Evolutionary conservation across 257 asterid species (phyloP).

Genomic region (Haberlea rhodopensis): DNA sequence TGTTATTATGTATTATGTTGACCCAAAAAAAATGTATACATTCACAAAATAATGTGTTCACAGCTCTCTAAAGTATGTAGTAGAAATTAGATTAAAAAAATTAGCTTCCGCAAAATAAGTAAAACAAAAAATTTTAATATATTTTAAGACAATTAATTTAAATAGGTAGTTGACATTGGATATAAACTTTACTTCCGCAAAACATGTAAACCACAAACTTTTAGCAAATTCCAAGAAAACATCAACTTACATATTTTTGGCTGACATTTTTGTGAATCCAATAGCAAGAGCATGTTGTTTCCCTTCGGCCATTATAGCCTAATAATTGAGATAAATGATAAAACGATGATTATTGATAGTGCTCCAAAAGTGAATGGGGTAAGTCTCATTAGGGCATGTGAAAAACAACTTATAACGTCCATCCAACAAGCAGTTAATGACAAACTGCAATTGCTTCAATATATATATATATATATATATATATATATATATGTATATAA

Average conservation of each 20-base stretch:
- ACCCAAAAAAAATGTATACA: not conserved
- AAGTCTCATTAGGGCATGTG: not conserved
- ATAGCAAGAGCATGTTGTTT: conserved; percentile 97
- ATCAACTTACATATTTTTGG: conserved; percentile 79
- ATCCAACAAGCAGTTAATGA: not conserved
- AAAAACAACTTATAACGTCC: not conserved
- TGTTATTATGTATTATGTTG: conserved; percentile 3
- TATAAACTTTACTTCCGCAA: not conserved
- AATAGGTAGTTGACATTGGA: conserved; percentile 31
- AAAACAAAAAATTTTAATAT: conserved; percentile 2
- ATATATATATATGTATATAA: too few species aligned
- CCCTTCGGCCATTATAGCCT: conserved; percentile 99
- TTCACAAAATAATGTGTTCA: conserved; percentile 9
- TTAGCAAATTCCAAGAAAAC: conserved; percentile 4
- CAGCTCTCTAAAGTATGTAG: conserved; percentile 14
- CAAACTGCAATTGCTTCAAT: conserved; percentile 12
- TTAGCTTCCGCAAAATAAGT: not conserved
- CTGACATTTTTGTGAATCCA: conserved; percentile 96
- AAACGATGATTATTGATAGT: conserved; percentile 4
- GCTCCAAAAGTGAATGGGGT: not conserved
- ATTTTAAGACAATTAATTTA: conserved; percentile 37
- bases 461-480: not conserved
- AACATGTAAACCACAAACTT: too few species aligned
- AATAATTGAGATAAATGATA: conserved; percentile 20
- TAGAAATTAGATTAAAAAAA: conserved; percentile 9